Conservation (phyloP, 306 rosid genomes). For the Rosa rugosa region DNA sequence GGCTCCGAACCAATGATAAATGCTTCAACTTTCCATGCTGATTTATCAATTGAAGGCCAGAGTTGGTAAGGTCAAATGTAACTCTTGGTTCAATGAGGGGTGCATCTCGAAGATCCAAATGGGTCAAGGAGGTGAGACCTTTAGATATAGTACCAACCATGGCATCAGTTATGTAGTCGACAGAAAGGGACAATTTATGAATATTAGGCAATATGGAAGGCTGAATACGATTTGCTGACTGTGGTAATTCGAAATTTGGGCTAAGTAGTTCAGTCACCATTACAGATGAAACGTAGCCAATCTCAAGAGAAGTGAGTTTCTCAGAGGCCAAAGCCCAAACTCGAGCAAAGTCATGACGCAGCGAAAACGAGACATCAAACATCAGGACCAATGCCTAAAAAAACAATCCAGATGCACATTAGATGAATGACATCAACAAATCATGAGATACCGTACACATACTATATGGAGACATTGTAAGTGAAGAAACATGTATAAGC, state of each 20-base stretch:
- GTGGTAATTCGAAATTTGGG: slow-evolving; percentile 60
- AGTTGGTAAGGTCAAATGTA: slow-evolving; percentile 74
- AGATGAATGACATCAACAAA: slow-evolving; percentile 27
- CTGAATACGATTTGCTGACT: slow-evolving; percentile 38
- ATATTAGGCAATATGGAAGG: slow-evolving; percentile 66
- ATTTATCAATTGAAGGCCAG: slow-evolving; percentile 90
- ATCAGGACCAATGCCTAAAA: slow-evolving; percentile 72
- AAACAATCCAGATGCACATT: slow-evolving; percentile 23
- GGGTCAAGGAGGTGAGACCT: slow-evolving; percentile 62
- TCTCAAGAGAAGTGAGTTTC: slow-evolving; percentile 79
- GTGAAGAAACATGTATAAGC: not conserved
- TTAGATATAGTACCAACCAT: slow-evolving; percentile 74
- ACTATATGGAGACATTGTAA: not conserved
- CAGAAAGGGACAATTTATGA: slow-evolving; percentile 79
- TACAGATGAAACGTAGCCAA: slow-evolving; percentile 80
- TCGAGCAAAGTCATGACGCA: slow-evolving; percentile 62
- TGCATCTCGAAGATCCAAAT: slow-evolving; percentile 91
- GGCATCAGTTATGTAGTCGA: slow-evolving; percentile 83
- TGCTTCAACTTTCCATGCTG: slow-evolving; percentile 73
- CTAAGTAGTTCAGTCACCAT: slow-evolving; percentile 79
- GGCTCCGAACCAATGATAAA: slow-evolving; percentile 84
- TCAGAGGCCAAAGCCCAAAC: slow-evolving; percentile 83
- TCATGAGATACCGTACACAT: slow-evolving; percentile 1
- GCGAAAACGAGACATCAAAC: slow-evolving; percentile 84
- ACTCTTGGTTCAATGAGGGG: slow-evolving; percentile 79